Percentiles rank a stretch among this genome's conserved stretches.
phyloP scores from a whole-genome alignment of 441 rosid genomes.

The Erysimum cheiri region DNA sequence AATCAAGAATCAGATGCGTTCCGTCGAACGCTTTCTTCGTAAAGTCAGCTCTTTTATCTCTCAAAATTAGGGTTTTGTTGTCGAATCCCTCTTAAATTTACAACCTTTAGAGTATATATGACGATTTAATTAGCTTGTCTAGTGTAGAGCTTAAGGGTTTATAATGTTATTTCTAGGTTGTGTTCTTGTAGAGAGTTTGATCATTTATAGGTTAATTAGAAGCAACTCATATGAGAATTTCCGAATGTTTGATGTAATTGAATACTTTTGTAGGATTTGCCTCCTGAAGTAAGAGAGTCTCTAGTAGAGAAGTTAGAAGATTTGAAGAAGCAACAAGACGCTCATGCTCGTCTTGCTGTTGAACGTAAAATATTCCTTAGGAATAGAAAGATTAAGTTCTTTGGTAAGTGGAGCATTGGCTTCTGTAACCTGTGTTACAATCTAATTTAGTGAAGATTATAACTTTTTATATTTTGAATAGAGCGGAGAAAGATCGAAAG shows the following conservation, averaged over 20 bases:
- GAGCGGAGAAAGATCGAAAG: constrained; percentile 96
- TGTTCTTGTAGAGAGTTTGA: background rate
- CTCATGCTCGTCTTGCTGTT: constrained; percentile 79
- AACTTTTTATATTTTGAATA: constrained; percentile 24
- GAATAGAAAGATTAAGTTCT: constrained; percentile 89
- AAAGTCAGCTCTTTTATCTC: constrained; percentile 56
- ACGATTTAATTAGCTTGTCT: background rate
- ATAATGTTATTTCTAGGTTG: constrained; percentile 4
- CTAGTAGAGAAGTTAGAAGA: constrained; percentile 75
- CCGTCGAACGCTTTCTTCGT: constrained; percentile 88
- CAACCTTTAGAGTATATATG: background rate
- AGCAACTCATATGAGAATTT: background rate
- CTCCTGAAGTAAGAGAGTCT: constrained; percentile 77
- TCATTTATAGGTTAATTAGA: background rate
- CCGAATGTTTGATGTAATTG: background rate
- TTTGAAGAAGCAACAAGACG: constrained; percentile 86
- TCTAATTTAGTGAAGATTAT: background rate
- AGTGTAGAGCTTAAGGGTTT: constrained; percentile 18
- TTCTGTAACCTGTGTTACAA: background rate
- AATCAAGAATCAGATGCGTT: constrained; percentile 90
- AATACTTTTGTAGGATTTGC: constrained; percentile 55
- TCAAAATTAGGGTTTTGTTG: constrained; percentile 8
- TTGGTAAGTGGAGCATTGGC: constrained; percentile 60
- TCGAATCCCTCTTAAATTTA: background rate
- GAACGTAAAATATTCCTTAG: constrained; percentile 90